Evolutionary conservation across 495 filamentous ascomycete species (phyloP).

Genomic region (Barbatosphaeria neglecta): DNA sequence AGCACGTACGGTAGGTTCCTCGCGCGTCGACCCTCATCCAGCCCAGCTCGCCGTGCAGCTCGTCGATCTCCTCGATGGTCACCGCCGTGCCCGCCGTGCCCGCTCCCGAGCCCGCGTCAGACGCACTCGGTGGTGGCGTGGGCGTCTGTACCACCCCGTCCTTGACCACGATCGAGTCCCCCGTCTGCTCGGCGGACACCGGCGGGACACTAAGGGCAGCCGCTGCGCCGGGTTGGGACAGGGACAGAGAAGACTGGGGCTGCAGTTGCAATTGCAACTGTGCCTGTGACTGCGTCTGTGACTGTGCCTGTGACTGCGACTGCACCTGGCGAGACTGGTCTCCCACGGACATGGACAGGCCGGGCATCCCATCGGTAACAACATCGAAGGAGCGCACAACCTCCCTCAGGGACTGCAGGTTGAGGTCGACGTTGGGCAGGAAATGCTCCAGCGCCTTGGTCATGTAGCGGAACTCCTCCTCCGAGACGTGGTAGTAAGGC

Average conservation of each 20-base stretch:
- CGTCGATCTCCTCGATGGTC: slow-evolving; percentile 8
- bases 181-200: neutral
- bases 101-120: neutral
- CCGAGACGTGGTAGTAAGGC: slow-evolving; percentile 10
- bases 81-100: neutral
- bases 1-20: slow-evolving; percentile 6
- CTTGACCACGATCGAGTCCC: neutral
- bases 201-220: too few species aligned
- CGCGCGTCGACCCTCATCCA: slow-evolving; percentile 8
- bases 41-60: slow-evolving; percentile 8
- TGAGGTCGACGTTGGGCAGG: slow-evolving; percentile 6
- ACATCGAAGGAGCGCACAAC: slow-evolving; percentile 1
- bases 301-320: too few species aligned
- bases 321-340: too few species aligned
- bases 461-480: slow-evolving; percentile 8
- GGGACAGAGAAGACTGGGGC: too few species aligned
- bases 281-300: too few species aligned
- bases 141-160: too few species aligned
- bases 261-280: too few species aligned
- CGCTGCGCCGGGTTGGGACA: too few species aligned
- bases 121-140: neutral
- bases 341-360: too few species aligned
- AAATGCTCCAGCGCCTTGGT: slow-evolving; percentile 7
- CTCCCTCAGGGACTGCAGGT: slow-evolving; percentile 4
- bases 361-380: too few species aligned